Percentiles rank a stretch among this genome's conserved stretches.
Evolutionary conservation across 2,329 filamentous ascomycete genomes (phyloP).

Genomic region (Penicillium olsonii): DNA sequence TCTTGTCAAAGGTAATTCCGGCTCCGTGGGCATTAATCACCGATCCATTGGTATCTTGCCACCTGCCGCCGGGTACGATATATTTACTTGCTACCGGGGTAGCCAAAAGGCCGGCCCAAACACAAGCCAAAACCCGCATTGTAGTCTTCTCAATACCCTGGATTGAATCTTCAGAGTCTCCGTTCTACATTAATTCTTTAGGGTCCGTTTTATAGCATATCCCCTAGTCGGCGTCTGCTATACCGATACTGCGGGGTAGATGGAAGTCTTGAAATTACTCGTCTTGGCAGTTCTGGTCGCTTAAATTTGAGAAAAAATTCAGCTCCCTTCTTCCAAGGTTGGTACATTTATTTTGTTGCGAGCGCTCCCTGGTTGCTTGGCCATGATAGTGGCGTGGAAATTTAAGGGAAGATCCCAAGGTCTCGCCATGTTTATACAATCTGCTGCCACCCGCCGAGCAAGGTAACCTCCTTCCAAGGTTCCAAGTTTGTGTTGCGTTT

Average conservation of each 20-base stretch:
- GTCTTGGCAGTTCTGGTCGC: constrained; percentile 1
- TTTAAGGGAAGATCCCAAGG: too few relatives aligned
- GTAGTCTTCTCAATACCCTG: background rate
- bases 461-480: too few relatives aligned
- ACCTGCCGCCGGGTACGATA: constrained; percentile 63
- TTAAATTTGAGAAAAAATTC: background rate
- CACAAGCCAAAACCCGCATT: background rate
- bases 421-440: too few relatives aligned
- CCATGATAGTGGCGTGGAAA: too few relatives aligned
- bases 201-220: background rate
- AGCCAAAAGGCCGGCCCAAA: constrained; percentile 5
- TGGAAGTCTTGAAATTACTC: background rate
- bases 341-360: too few relatives aligned
- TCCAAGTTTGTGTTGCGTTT: too few relatives aligned
- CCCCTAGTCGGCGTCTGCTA: constrained; percentile 5
- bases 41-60: constrained; percentile 62
- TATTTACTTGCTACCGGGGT: constrained; percentile 46
- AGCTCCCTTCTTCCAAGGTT: too few relatives aligned
- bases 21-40: constrained; percentile 65
- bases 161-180: too few relatives aligned
- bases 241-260: constrained; percentile 12
- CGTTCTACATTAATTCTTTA: too few relatives aligned
- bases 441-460: too few relatives aligned
- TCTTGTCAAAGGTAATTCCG: constrained; percentile 54
- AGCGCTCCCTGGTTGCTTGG: too few relatives aligned